Base-by-base conservation (phyloP, 495 filamentous ascomycete species). In the Xylaria sp. region DNA sequence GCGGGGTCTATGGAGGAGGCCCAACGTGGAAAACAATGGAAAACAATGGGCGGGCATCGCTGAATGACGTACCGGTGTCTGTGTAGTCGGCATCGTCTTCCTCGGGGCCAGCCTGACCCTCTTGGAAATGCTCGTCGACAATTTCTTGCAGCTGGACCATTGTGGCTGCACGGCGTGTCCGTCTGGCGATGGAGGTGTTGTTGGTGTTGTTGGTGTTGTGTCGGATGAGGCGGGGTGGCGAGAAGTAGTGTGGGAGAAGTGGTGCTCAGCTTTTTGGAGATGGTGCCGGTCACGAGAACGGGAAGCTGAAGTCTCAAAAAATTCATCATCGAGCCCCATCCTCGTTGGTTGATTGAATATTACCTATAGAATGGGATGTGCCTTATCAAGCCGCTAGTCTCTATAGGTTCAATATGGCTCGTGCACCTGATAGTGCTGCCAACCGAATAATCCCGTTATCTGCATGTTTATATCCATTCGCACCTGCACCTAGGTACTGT, bases 101-200 rank as follows among this genome's bases (percentile, higher is more conserved):
- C 70, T 91, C 89, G 71, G 83, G 84, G 59, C 93, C 87, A 57
- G 86, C 84, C 74, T 92, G 90, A 81, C 93, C 92, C 75, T 90
- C 81, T 78, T 89, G 84, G 86, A 98, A 97, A 81, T 96, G 93
- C 85, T 97, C 94, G 80, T 99, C 96, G 72, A 95, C 90, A 78
- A 99, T 95, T 84, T 98, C 97, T 74, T 90, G 91, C 74, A 99
- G 93, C 83, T 97, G 92, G 80, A 99, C 96, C 96, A 99, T 99
- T 77, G 58, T 66, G 46, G 33, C 55, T 61, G 26, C 69, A 19
- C 24, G 29, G 15, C n/a, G 12, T 31, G 19, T 41, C 59, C 26
- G 26, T 53, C 19, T 46, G 21, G 19, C 6, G 21, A 50, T 31
- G 26, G 46, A 14, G 24, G 35, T 66, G 53, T 40, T 24, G 37